Evolutionary conservation across 2,329 filamentous ascomycete species (phyloP).

Genomic region (Mycosphaerella sp.): DNA sequence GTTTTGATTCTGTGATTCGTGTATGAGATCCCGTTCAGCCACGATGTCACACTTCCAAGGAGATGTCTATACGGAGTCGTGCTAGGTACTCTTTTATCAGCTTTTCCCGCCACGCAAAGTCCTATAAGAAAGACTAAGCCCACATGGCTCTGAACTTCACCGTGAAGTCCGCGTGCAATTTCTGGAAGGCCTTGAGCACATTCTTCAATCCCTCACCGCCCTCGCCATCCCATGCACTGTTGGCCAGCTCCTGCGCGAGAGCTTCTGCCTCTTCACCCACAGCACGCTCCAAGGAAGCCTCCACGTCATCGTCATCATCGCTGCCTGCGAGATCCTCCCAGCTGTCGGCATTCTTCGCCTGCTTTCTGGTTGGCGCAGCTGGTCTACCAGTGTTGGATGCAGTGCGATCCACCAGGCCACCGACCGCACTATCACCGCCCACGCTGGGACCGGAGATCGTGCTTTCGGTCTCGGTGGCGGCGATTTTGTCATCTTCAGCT

Average conservation of each 20-base stretch:
- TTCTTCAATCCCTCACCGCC: constrained; percentile 46
- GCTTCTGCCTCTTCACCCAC: constrained; percentile 22
- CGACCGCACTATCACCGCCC: constrained; percentile 19
- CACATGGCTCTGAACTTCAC: constrained; percentile 57
- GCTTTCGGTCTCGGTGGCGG: constrained; percentile 28
- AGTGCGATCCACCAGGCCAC: constrained; percentile 28
- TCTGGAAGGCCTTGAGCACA: constrained; percentile 54
- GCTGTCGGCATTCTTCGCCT: constrained; percentile 39
- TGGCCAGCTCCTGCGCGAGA: constrained; percentile 20
- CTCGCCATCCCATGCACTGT: constrained; percentile 35
- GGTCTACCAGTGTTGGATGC: constrained; percentile 18
- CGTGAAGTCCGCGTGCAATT: constrained; percentile 55
- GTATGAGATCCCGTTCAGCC: too few species aligned
- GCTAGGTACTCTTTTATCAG: neutral
- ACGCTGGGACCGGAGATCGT: constrained; percentile 23
- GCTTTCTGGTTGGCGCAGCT: constrained; percentile 29
- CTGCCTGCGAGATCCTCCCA: constrained; percentile 37
- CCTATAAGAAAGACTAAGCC: constrained; percentile 39
- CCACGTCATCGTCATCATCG: constrained; percentile 32
- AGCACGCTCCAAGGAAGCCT: constrained; percentile 23
- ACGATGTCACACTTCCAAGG: too few species aligned
- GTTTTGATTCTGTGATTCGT: too few species aligned
- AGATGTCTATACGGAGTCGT: neutral
- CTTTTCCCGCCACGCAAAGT: neutral
- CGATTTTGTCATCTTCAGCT: constrained; percentile 37